phyloP scores from a whole-genome alignment of 352 stramenopile species.

The Pythium brachiatum region DNA sequence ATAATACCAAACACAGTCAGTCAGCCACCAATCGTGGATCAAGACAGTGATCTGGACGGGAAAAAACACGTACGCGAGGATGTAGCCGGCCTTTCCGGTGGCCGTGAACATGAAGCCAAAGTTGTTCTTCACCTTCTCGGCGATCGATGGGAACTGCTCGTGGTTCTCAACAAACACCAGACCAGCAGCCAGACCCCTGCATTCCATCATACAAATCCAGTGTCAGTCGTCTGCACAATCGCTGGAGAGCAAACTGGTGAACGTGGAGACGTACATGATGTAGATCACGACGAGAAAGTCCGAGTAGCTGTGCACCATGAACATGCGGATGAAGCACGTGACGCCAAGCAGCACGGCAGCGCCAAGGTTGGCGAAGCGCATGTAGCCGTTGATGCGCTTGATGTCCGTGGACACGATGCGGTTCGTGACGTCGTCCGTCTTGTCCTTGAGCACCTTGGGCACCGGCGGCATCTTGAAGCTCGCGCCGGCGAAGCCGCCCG shows the following conservation, averaged over 20 bases:
- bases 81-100: constrained; percentile 79
- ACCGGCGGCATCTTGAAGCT: constrained; percentile 46
- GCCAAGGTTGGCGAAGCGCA: constrained; percentile 78
- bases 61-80: constrained; percentile 58
- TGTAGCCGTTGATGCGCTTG: constrained; percentile 83
- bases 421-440: constrained; percentile 64
- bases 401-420: constrained; percentile 80
- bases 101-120: constrained; percentile 89
- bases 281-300: constrained; percentile 85
- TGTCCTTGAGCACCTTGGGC: constrained; percentile 56
- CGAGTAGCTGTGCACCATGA: constrained; percentile 69
- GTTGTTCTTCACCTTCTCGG: constrained; percentile 81
- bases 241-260: neutral
- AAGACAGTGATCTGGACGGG: neutral
- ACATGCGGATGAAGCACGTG: constrained; percentile 81
- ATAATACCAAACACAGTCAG: neutral
- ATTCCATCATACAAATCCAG: neutral
- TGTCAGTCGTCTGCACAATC: neutral
- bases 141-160: constrained; percentile 73
- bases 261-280: constrained; percentile 54
- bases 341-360: constrained; percentile 54
- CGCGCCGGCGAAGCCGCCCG: neutral
- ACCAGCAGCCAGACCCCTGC: constrained; percentile 53
- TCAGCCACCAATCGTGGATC: constrained; percentile 10
- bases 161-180: constrained; percentile 86